Evolutionary conservation across 768 basidiomycete species (phyloP).

Genomic region (Inosperma sp.): DNA sequence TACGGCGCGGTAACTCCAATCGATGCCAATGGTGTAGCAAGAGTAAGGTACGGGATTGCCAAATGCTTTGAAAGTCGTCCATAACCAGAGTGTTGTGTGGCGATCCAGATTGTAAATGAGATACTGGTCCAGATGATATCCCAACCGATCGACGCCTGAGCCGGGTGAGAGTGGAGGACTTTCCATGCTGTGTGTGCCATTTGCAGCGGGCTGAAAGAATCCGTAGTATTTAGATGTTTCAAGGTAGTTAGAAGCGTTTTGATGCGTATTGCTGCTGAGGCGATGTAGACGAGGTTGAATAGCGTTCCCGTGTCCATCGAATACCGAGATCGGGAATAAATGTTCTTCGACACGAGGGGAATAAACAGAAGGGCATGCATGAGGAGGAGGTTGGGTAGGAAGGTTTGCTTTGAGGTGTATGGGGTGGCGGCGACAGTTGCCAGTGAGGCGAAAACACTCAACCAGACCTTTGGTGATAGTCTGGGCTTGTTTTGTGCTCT

Average conservation of each 20-base stretch:
- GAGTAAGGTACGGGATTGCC: slow-evolving; percentile 20
- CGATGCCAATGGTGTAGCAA: slow-evolving; percentile 24
- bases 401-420: slow-evolving; percentile 37
- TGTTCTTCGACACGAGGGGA: slow-evolving; percentile 39
- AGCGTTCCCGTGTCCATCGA: slow-evolving; percentile 27
- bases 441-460: slow-evolving; percentile 43
- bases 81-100: slow-evolving; percentile 1
- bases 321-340: slow-evolving; percentile 5
- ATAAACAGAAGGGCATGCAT: slow-evolving; percentile 57
- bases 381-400: slow-evolving; percentile 54
- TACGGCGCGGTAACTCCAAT: too few species aligned
- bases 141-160: slow-evolving; percentile 61
- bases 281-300: slow-evolving; percentile 33
- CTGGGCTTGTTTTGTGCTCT: slow-evolving; percentile 6
- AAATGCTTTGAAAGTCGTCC: slow-evolving; percentile 9
- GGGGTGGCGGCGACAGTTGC: slow-evolving; percentile 43
- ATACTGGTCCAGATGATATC: slow-evolving; percentile 56
- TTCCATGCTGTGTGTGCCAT: slow-evolving; percentile 30
- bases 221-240: slow-evolving; percentile 16
- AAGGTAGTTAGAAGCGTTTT: slow-evolving; percentile 28
- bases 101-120: slow-evolving; percentile 38
- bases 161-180: slow-evolving; percentile 48
- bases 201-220: slow-evolving; percentile 13
- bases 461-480: slow-evolving; percentile 31
- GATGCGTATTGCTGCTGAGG: slow-evolving; percentile 33